Conservation (phyloP, 805 yeast genomes). For the Diddensiella caesifluorescens region DNA sequence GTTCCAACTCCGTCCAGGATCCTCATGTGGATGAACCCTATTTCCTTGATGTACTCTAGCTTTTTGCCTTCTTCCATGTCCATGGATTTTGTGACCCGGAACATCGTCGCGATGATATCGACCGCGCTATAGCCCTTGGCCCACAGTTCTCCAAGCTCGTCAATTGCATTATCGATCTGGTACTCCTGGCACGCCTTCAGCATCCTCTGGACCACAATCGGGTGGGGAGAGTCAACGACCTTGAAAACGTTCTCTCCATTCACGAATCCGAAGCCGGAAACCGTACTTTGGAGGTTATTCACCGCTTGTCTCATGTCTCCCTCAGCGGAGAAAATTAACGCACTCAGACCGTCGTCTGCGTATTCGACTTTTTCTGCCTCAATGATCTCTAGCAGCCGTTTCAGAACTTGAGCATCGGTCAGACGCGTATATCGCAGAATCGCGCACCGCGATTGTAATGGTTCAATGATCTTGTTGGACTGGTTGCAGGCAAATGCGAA, state of each 20-base stretch:
- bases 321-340: constrained; percentile 89
- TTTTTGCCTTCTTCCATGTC: constrained; percentile 64
- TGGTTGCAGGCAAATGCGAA: constrained; percentile 99
- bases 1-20: constrained; percentile 90
- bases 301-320: constrained; percentile 99
- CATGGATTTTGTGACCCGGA: constrained; percentile 77
- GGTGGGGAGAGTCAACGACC: constrained; percentile 96
- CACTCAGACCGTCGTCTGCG: constrained; percentile 87
- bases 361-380: constrained; percentile 66
- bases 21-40: constrained; percentile 89
- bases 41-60: constrained; percentile 73
- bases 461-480: constrained; percentile 91
- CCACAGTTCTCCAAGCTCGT: constrained; percentile 68
- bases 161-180: constrained; percentile 61
- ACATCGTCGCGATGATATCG: constrained; percentile 86
- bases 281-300: constrained; percentile 88
- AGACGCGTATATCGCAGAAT: constrained; percentile 78
- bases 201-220: constrained; percentile 72
- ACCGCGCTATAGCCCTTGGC: constrained; percentile 86
- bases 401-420: constrained; percentile 77
- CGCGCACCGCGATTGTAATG: constrained; percentile 94
- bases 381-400: constrained; percentile 65
- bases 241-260: constrained; percentile 88
- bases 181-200: constrained; percentile 40
- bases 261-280: constrained; percentile 89